Conservation (phyloP, 257 asterid species). For the Salvia miltiorrhiza region DNA sequence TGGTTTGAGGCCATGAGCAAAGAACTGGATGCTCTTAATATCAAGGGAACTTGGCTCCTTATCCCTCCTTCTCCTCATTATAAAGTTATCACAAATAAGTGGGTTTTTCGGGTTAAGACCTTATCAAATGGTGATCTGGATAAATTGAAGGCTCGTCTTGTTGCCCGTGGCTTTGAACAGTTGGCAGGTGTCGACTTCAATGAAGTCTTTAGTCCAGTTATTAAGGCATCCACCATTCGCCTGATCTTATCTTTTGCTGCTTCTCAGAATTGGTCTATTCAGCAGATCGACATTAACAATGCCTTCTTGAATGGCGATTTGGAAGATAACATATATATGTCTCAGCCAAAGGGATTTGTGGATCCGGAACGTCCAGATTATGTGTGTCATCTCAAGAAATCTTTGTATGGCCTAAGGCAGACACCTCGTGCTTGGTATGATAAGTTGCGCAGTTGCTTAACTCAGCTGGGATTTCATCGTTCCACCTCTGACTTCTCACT, state of each 20-base stretch:
- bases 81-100: background rate
- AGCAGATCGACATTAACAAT: background rate
- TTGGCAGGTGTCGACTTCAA: background rate
- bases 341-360: too few relatives aligned
- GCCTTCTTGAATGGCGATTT: background rate
- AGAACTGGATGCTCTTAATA: background rate
- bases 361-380: too few relatives aligned
- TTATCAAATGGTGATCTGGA: background rate
- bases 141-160: background rate
- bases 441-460: too few relatives aligned
- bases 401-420: too few relatives aligned
- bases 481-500: background rate
- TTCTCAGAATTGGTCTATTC: background rate
- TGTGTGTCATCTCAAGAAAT: too few relatives aligned
- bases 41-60: background rate
- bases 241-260: background rate
- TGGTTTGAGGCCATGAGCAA: background rate
- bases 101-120: background rate
- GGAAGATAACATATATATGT: too few relatives aligned
- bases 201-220: background rate
- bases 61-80: background rate
- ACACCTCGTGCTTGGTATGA: too few relatives aligned
- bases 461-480: too few relatives aligned
- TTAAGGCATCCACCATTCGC: background rate
- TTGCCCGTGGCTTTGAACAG: background rate